These are phyloP conservation scores for Leccinellum luteum DNA, from an alignment of 768 basidiomycete species.

Conservation along the genomic window DNA sequence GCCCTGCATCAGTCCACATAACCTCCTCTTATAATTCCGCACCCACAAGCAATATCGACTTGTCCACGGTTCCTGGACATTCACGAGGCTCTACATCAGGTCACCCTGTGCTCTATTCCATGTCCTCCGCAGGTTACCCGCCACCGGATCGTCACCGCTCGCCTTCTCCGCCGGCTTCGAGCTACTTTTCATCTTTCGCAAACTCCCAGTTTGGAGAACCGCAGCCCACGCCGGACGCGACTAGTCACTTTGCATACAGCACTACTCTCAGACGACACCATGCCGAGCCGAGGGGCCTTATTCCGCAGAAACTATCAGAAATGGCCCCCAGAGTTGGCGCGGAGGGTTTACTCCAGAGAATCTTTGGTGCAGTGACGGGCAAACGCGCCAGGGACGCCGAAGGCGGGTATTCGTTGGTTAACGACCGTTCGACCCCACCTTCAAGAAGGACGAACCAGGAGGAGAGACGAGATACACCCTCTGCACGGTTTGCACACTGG, in stretches of 20 bases:
- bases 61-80: slow-evolving; percentile 14
- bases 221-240: slow-evolving; percentile 61
- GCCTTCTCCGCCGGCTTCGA: slow-evolving; percentile 74
- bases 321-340: slow-evolving; percentile 38
- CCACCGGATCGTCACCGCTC: slow-evolving; percentile 22
- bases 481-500: slow-evolving; percentile 65
- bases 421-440: slow-evolving; percentile 12
- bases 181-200: slow-evolving; percentile 69
- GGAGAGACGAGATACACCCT: slow-evolving; percentile 49
- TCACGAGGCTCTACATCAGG: slow-evolving; percentile 23
- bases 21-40: slow-evolving; percentile 4
- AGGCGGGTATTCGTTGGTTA: slow-evolving; percentile 37
- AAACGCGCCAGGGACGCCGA: slow-evolving; percentile 28
- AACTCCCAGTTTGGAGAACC: slow-evolving; percentile 46
- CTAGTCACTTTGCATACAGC: slow-evolving; percentile 78
- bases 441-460: slow-evolving; percentile 25
- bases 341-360: slow-evolving; percentile 49
- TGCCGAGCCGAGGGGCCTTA: slow-evolving; percentile 37
- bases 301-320: slow-evolving; percentile 39
- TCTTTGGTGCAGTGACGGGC: slow-evolving; percentile 35
- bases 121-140: slow-evolving; percentile 8
- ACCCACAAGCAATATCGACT: slow-evolving; percentile 12
- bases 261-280: slow-evolving; percentile 74
- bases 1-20: slow-evolving; percentile 10
- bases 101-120: slow-evolving; percentile 19